Percentiles rank a stretch among this genome's conserved stretches.
Evolutionary conservation across 2,329 filamentous ascomycete genomes (phyloP).

Genomic region (Colletotrichum spaethianum): DNA sequence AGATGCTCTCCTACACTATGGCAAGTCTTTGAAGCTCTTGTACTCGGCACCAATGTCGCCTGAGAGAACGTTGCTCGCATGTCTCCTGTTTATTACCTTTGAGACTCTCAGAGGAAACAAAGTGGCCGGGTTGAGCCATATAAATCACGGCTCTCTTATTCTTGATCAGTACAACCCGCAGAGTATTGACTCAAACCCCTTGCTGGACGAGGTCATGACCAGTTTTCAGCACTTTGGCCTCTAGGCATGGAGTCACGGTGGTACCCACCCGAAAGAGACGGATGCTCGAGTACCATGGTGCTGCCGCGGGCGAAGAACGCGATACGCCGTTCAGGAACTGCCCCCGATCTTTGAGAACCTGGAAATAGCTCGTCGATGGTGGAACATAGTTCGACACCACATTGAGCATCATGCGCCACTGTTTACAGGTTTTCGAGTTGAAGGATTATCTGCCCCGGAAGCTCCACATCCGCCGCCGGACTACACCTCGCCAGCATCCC

Average conservation of each 20-base stretch:
- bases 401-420: conserved; percentile 28
- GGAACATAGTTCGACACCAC: conserved; percentile 20
- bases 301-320: conserved; percentile 22
- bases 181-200: neutral
- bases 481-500: conserved; percentile 3
- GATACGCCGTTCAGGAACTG: conserved; percentile 34
- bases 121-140: conserved; percentile 56
- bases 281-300: conserved; percentile 22
- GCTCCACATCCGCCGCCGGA: neutral
- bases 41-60: conserved; percentile 50
- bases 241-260: conserved; percentile 20
- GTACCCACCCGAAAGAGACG: conserved; percentile 15
- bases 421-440: conserved; percentile 17
- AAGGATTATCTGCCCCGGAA: neutral
- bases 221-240: conserved; percentile 27
- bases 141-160: conserved; percentile 51
- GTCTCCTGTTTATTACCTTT: conserved; percentile 58
- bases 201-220: conserved; percentile 16
- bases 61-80: conserved; percentile 52
- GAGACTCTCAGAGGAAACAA: conserved; percentile 57
- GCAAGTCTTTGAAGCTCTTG: conserved; percentile 54
- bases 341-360: conserved; percentile 22
- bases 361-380: conserved; percentile 28
- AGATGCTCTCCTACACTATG: conserved; percentile 57
- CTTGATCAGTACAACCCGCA: conserved; percentile 2